Conservation (phyloP, 164 flowering plant genomes). For the Magnolia sinica region DNA sequence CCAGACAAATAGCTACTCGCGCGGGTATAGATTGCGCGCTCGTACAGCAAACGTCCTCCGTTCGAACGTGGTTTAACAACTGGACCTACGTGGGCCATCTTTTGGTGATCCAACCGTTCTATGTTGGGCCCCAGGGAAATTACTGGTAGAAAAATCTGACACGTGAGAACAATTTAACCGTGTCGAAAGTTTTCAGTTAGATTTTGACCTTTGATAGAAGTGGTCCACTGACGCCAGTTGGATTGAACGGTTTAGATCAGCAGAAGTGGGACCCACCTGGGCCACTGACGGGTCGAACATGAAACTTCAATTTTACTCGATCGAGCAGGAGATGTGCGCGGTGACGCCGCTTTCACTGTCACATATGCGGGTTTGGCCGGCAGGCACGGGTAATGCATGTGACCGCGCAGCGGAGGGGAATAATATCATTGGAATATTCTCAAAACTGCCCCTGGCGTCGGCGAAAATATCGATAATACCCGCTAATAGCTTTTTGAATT, state of each 20-base stretch:
- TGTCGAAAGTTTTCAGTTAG: too few relatives aligned
- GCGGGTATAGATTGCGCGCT: neutral
- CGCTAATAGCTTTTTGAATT: neutral
- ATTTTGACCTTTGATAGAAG: too few relatives aligned
- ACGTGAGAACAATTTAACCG: too few relatives aligned
- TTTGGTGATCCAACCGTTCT: neutral
- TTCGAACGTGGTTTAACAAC: neutral
- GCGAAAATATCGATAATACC: neutral
- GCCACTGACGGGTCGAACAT: neutral
- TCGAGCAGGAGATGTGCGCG: neutral
- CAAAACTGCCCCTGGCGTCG: neutral
- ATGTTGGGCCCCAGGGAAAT: neutral
- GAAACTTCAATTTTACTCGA: neutral
- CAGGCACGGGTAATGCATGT: neutral
- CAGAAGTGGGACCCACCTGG: too few relatives aligned
- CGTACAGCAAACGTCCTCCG: neutral
- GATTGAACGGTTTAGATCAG: too few relatives aligned
- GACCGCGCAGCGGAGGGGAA: neutral
- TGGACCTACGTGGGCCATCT: neutral
- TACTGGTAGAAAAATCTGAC: neutral
- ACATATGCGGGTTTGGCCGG: neutral
- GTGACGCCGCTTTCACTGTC: neutral
- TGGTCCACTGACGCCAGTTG: too few relatives aligned
- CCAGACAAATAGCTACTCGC: neutral
- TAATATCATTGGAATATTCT: neutral